phyloP scores from a whole-genome alignment of 1,139 yeast genomes.

The Yamadazyma blattariae region DNA sequence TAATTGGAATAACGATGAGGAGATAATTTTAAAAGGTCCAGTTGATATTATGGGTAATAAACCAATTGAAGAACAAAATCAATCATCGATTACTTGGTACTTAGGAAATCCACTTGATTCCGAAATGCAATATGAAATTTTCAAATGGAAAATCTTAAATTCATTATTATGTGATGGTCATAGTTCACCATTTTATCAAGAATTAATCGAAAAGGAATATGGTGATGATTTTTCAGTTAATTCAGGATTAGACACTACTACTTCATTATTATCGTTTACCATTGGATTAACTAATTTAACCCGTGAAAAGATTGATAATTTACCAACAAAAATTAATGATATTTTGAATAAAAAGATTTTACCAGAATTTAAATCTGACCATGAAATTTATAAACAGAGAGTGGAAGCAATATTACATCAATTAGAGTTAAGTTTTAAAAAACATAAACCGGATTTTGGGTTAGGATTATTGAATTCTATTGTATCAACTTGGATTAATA shows the following conservation, averaged over 20 bases:
- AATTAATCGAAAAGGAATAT: conserved; percentile 75
- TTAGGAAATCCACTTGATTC: conserved; percentile 72
- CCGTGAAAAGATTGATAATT: conserved; percentile 43
- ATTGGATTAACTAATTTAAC: conserved; percentile 81
- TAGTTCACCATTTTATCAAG: conserved; percentile 83
- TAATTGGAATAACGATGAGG: conserved; percentile 2
- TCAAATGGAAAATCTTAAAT: conserved; percentile 70
- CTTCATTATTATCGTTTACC: conserved; percentile 76
- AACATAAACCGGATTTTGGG: conserved; percentile 90
- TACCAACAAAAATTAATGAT: conserved; percentile 44
- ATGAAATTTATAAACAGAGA: conserved; percentile 57
- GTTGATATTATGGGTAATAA: conserved; percentile 68
- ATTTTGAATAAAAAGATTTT: conserved; percentile 35
- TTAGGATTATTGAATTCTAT: conserved; percentile 70
- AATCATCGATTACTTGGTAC: conserved; percentile 84
- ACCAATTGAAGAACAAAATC: conserved; percentile 67
- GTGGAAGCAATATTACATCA: conserved; percentile 87
- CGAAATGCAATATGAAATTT: conserved; percentile 52
- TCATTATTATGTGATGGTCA: conserved; percentile 86
- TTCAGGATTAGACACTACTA: conserved; percentile 82
- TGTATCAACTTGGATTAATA: conserved; percentile 82
- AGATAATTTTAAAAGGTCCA: conserved; percentile 57
- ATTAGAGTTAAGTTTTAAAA: conserved; percentile 77
- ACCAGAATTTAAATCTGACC: conserved; percentile 37
- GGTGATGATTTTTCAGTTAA: conserved; percentile 89